Evolutionary conservation across 2,329 filamentous ascomycete genomes (phyloP), one percentile per base, ranked within the genome.

Genomic region (Sclerotinia nivalis): DNA sequence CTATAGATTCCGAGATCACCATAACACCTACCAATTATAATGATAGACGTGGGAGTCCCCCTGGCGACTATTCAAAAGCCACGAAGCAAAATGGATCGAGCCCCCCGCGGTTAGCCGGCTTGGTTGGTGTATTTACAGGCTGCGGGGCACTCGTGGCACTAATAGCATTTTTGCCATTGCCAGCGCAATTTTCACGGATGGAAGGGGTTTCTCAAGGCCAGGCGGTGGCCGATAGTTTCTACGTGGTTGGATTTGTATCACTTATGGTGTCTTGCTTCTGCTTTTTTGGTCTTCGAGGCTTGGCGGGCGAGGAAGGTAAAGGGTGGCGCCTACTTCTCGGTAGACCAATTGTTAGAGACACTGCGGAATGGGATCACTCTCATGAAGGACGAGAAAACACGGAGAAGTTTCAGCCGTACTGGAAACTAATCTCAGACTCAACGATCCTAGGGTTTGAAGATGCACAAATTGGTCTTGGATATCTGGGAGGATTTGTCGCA

Each of bases 401-500:
- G 56, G 54, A 66, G 28, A 70, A 71, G 13, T 80, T 85, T 40
- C 79, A 88, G 0, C 86, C 88, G 0, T 90, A 88, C 75, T 83
- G 84, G 71, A 82, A 86, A 72, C 85, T 91, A 68, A 82, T 93
- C 66, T 81, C 86, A 72, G 83, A 88, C 72, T 86, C 91, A 49
- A 79, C 94, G 75, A 75, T 88, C 9, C 85, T 97, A 15, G 94
- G 91, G 20, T 88, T 93, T 75, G 88, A 84, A 12, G 92, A 96
- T 77, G 85, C 88, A 13, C 87, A 91, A 74, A 97, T 99, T 72
- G 90, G 89, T 25, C 85, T 98, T 0, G 95, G 92, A 40, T 99
- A 98, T 77, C 83, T 98, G 0, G 96, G 95, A 72, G 96, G 96
- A 1, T 97, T 98, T 76, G 95, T 99, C 2, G 95, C 94, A 13